These are phyloP conservation scores for Vanrija humicola DNA, from an alignment of 1,284 basidiomycete genomes.

Conservation along the genomic window DNA sequence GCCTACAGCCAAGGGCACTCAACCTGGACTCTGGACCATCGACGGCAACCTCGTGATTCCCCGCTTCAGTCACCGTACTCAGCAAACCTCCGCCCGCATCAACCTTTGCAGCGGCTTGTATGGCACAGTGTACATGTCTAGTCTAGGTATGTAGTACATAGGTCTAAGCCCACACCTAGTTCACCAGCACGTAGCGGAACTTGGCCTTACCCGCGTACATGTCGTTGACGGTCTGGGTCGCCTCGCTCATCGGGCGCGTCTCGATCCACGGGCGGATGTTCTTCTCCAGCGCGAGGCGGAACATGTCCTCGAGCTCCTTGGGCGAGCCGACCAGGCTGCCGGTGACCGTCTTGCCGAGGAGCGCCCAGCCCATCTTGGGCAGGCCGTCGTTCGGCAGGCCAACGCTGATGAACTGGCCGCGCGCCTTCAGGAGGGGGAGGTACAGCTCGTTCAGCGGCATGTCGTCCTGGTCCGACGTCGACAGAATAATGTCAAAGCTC, in stretches of 20 bases:
- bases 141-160: too few relatives aligned
- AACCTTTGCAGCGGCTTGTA: too few relatives aligned
- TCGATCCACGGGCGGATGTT: constrained; percentile 48
- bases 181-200: constrained; percentile 52
- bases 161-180: constrained; percentile 17
- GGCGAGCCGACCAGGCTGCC: constrained; percentile 49
- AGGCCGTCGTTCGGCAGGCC: constrained; percentile 41
- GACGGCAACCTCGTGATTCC: too few relatives aligned
- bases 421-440: constrained; percentile 46
- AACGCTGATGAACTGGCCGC: constrained; percentile 48
- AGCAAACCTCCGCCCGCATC: too few relatives aligned
- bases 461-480: constrained; percentile 42
- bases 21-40: too few relatives aligned
- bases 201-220: constrained; percentile 50
- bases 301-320: constrained; percentile 46
- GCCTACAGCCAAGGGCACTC: too few relatives aligned
- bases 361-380: constrained; percentile 8
- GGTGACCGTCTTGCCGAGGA: constrained; percentile 23
- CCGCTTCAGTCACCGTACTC: too few relatives aligned
- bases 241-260: constrained; percentile 50
- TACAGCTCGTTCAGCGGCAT: constrained; percentile 25
- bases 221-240: constrained; percentile 50
- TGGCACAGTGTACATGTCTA: background rate
- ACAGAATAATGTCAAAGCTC: constrained; percentile 51
- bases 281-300: constrained; percentile 43